Conservation (phyloP, 2,329 filamentous ascomycete genomes). For the Botrytis porri region DNA sequence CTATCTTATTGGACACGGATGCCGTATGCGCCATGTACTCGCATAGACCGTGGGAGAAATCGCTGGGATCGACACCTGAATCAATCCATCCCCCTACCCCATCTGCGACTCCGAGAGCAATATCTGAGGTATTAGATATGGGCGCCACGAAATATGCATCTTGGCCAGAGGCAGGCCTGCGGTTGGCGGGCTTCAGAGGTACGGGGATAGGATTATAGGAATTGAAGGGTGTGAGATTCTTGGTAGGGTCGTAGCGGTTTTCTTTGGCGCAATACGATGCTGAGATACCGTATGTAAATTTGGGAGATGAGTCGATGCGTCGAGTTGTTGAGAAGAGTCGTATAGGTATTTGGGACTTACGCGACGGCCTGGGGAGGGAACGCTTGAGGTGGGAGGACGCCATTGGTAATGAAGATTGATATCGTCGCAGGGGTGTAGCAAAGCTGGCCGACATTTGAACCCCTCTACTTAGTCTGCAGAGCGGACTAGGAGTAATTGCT, state of each 20-base stretch:
- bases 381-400: background rate
- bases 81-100: conserved; percentile 95
- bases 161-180: conserved; percentile 77
- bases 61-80: conserved; percentile 86
- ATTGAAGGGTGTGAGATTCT: conserved; percentile 71
- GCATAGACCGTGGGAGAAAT: conserved; percentile 93
- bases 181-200: conserved; percentile 53
- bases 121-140: conserved; percentile 60
- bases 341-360: conserved; percentile 1
- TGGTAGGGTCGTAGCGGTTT: conserved; percentile 62
- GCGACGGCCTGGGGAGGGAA: background rate
- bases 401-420: conserved; percentile 7
- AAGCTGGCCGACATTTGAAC: conserved; percentile 1
- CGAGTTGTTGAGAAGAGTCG: conserved; percentile 30
- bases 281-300: conserved; percentile 65
- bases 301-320: conserved; percentile 25
- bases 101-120: conserved; percentile 88
- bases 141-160: conserved; percentile 93
- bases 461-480: conserved; percentile 4
- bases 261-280: conserved; percentile 75
- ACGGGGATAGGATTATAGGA: conserved; percentile 54
- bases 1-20: conserved; percentile 36
- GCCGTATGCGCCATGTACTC: conserved; percentile 85
- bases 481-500: conserved; percentile 22
- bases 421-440: conserved; percentile 8